Percentiles rank a stretch among this genome's conserved stretches.
Evolutionary conservation across 768 basidiomycete genomes (phyloP).

Genomic region (Russula sp.): DNA sequence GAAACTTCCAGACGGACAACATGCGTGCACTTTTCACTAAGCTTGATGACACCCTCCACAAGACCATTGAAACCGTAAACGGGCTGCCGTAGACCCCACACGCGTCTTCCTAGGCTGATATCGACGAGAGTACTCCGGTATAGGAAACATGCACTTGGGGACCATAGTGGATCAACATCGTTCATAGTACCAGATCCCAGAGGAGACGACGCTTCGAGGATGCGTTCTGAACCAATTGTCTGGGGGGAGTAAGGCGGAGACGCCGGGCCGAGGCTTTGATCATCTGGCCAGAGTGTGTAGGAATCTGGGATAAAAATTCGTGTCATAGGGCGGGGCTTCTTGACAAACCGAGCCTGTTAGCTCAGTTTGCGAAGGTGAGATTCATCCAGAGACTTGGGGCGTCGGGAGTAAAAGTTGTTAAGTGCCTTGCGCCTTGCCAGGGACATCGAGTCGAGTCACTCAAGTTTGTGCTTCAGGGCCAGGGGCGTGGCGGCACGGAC

Average conservation of each 20-base stretch:
- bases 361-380: background rate
- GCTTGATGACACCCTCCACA: conserved; percentile 37
- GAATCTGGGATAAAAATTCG: background rate
- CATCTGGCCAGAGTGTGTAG: background rate
- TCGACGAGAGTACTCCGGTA: conserved; percentile 37
- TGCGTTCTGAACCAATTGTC: background rate
- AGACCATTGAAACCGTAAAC: conserved; percentile 39
- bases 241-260: conserved; percentile 14
- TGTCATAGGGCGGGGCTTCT: background rate
- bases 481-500: too few species aligned
- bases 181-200: background rate
- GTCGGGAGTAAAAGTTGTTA: too few species aligned
- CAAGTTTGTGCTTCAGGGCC: too few species aligned
- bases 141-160: conserved; percentile 15
- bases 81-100: conserved; percentile 36
- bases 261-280: background rate
- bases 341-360: too few species aligned
- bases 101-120: conserved; percentile 37
- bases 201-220: background rate
- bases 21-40: conserved; percentile 34
- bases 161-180: background rate
- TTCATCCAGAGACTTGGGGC: too few species aligned
- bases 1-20: conserved; percentile 36
- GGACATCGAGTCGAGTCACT: too few species aligned
- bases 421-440: too few species aligned